Evolutionary conservation across 1,284 basidiomycete genomes (phyloP).

Genomic region (Ganoderma boninense): DNA sequence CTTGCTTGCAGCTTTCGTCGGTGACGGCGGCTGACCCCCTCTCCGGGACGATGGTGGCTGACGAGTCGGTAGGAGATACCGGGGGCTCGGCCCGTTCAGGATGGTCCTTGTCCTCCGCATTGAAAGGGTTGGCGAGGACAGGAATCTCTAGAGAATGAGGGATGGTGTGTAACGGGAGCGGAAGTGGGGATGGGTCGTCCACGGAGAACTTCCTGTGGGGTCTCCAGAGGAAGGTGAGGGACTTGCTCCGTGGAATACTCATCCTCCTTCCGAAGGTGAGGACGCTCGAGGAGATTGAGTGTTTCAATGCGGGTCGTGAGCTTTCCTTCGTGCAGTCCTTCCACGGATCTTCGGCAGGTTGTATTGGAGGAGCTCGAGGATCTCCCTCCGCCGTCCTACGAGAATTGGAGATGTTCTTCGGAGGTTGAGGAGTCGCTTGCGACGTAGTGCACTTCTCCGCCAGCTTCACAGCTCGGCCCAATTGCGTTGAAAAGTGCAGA

Average conservation of each 20-base stretch:
- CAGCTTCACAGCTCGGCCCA: not conserved
- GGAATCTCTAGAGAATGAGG: not conserved
- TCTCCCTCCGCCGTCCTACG: not conserved
- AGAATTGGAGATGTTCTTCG: not conserved
- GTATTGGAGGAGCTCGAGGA: not conserved
- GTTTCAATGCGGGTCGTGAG: not conserved
- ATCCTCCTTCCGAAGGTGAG: not conserved
- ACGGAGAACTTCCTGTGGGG: not conserved
- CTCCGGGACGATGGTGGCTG: slow-evolving; percentile 1
- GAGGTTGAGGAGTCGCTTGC: not conserved
- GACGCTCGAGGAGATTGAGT: not conserved
- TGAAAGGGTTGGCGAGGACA: not conserved
- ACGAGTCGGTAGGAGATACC: not conserved
- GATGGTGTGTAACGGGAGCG: not conserved
- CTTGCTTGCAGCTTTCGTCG: not conserved
- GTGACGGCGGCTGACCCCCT: not conserved
- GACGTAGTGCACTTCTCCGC: not conserved
- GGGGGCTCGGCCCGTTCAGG: not conserved
- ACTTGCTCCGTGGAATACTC: not conserved
- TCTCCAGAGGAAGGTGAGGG: not conserved
- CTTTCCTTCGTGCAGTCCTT: not conserved
- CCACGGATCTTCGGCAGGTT: not conserved
- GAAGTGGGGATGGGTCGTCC: not conserved
- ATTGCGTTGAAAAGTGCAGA: not conserved
- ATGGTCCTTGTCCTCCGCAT: not conserved